Percentiles rank a stretch among this genome's conserved stretches.
Conservation (phyloP, 2,329 filamentous ascomycete genomes). For the Monosporascus sp. region DNA sequence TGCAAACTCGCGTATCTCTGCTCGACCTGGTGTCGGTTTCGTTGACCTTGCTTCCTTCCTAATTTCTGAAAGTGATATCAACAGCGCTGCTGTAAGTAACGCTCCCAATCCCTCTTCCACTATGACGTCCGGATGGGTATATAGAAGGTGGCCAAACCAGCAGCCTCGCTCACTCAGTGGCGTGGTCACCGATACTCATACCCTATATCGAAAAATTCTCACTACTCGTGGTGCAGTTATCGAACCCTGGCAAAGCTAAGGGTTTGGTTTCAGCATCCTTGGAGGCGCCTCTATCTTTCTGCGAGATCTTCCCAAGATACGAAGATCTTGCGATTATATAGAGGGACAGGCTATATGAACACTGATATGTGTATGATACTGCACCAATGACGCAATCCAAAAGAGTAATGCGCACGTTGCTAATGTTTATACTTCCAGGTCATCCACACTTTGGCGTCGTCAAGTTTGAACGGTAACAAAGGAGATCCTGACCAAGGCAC, state of each 20-base stretch:
- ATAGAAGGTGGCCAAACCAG: constrained; percentile 60
- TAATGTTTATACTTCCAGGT: constrained; percentile 7
- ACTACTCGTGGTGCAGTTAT: constrained; percentile 18
- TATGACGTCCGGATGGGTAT: constrained; percentile 33
- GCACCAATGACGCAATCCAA: constrained; percentile 3
- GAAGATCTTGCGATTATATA: constrained; percentile 42
- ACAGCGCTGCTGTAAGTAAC: constrained; percentile 32
- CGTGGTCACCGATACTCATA: constrained; percentile 64
- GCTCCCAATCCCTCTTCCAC: constrained; percentile 5
- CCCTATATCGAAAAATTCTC: constrained; percentile 48
- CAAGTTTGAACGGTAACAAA: constrained; percentile 4
- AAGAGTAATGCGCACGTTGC: constrained; percentile 1
- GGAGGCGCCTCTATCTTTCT: constrained; percentile 36
- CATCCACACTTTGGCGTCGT: not conserved
- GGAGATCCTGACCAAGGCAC: constrained; percentile 3
- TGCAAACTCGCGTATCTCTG: constrained; percentile 68
- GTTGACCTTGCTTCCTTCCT: constrained; percentile 78
- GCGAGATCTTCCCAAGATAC: constrained; percentile 41
- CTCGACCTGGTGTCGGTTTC: constrained; percentile 63
- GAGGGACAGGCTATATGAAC: constrained; percentile 39
- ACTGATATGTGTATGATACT: constrained; percentile 15
- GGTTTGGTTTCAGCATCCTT: constrained; percentile 31
- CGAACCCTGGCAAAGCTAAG: constrained; percentile 34
- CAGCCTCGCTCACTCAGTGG: constrained; percentile 40
- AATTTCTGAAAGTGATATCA: constrained; percentile 62